A percentile compares a stretch with the other conserved stretches of the same genome.
phyloP scores from a whole-genome alignment of 2,329 filamentous ascomycete species.

The Talaromyces sp. region DNA sequence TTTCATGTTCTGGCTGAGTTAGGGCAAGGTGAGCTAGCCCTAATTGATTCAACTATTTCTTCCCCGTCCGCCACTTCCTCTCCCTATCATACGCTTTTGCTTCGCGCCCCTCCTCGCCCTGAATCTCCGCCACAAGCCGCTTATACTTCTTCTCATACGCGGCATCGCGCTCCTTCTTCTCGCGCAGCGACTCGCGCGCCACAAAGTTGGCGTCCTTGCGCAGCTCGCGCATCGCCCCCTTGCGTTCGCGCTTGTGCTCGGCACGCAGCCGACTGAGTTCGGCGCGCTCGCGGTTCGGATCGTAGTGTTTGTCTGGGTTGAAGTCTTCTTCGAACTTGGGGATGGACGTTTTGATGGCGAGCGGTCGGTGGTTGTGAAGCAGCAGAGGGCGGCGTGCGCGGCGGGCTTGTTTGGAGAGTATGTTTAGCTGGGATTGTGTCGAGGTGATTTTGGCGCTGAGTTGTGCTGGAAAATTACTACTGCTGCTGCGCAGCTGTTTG shows the following conservation, averaged over 20 bases:
- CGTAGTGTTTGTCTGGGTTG: slow-evolving; percentile 95
- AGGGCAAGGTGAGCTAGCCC: neutral
- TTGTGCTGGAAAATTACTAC: neutral
- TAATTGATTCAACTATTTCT: slow-evolving; percentile 33
- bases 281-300: slow-evolving; percentile 83
- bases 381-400: slow-evolving; percentile 70
- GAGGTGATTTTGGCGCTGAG: slow-evolving; percentile 22
- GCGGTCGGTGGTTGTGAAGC: slow-evolving; percentile 80
- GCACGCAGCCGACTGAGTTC: slow-evolving; percentile 77
- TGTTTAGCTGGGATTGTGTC: slow-evolving; percentile 30
- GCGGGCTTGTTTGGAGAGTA: slow-evolving; percentile 52
- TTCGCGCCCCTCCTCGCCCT: slow-evolving; percentile 84
- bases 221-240: slow-evolving; percentile 89
- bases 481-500: slow-evolving; percentile 11
- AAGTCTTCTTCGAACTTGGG: slow-evolving; percentile 96
- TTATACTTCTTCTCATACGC: slow-evolving; percentile 97
- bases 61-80: slow-evolving; percentile 67
- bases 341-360: slow-evolving; percentile 79
- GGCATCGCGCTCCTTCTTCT: slow-evolving; percentile 90
- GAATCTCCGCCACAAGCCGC: slow-evolving; percentile 86
- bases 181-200: slow-evolving; percentile 76
- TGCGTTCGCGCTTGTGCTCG: slow-evolving; percentile 91
- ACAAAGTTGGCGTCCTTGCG: slow-evolving; percentile 94
- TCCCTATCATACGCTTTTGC: slow-evolving; percentile 85
- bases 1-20: neutral